phyloP scores from a whole-genome alignment of 768 basidiomycete genomes.

The Strobilomyces confusus region DNA sequence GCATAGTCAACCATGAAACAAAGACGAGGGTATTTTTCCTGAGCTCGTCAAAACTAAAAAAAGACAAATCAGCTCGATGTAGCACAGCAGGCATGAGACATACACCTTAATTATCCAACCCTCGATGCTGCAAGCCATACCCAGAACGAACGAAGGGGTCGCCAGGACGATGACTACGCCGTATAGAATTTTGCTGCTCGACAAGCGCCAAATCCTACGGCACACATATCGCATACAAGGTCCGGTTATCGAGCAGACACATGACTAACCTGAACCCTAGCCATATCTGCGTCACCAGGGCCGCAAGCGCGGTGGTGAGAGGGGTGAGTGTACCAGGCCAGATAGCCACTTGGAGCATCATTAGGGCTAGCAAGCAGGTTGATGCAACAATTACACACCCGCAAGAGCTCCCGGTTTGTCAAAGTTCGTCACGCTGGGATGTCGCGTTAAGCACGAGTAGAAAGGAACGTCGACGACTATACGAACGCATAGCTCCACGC shows the following conservation, averaged over 20 bases:
- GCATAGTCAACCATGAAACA: neutral
- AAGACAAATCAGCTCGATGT: neutral
- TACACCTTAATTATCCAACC: neutral
- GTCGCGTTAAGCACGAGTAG: neutral
- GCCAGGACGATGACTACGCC: neutral
- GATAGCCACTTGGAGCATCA: slow-evolving; percentile 30
- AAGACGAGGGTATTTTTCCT: neutral
- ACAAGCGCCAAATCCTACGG: neutral
- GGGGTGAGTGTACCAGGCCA: slow-evolving; percentile 54
- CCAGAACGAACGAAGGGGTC: neutral
- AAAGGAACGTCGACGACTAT: neutral
- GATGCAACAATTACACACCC: neutral
- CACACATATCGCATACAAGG: neutral
- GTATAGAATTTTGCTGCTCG: neutral
- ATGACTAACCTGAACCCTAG: slow-evolving; percentile 38
- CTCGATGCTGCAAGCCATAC: neutral
- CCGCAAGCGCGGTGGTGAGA: slow-evolving; percentile 42
- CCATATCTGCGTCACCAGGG: slow-evolving; percentile 48
- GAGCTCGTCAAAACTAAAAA: neutral
- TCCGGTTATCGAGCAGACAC: neutral
- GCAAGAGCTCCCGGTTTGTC: slow-evolving; percentile 13
- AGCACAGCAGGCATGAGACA: neutral
- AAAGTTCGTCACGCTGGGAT: slow-evolving; percentile 12
- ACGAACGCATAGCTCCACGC: slow-evolving; percentile 19
- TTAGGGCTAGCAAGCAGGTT: neutral